phyloP scores from a whole-genome alignment of 331 rosid species.

The Saraca asoca region DNA sequence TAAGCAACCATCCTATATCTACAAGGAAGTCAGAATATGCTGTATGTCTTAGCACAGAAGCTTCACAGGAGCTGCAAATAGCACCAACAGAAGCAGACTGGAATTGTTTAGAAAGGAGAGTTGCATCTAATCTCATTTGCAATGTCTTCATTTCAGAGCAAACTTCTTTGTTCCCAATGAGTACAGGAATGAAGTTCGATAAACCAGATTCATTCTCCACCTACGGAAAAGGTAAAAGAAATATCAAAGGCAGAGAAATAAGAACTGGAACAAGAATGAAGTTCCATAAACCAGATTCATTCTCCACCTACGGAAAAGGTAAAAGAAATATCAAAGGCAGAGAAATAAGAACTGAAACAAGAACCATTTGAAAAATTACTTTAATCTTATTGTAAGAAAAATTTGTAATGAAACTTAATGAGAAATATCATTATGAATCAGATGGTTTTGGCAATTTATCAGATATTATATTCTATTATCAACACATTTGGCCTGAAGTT shows the following conservation, averaged over 20 bases:
- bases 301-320: slow-evolving; percentile 74
- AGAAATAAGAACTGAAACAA: not conserved
- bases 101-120: slow-evolving; percentile 49
- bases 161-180: slow-evolving; percentile 73
- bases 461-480: slow-evolving; percentile 1
- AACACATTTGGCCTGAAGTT: not conserved
- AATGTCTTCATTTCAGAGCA: slow-evolving; percentile 76
- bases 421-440: slow-evolving; percentile 10
- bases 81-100: slow-evolving; percentile 41
- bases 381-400: slow-evolving; percentile 3
- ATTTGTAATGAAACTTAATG: not conserved
- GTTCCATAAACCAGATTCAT: slow-evolving; percentile 90
- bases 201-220: slow-evolving; percentile 96
- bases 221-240: slow-evolving; percentile 45
- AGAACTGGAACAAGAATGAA: slow-evolving; percentile 59
- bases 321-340: slow-evolving; percentile 11
- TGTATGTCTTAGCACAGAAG: slow-evolving; percentile 50
- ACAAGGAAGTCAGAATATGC: slow-evolving; percentile 65
- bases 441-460: slow-evolving; percentile 18
- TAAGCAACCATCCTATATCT: slow-evolving; percentile 92
- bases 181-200: slow-evolving; percentile 86
- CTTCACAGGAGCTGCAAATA: slow-evolving; percentile 56
- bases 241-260: slow-evolving; percentile 10
- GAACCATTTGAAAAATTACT: not conserved
- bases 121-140: slow-evolving; percentile 54